These are phyloP conservation scores for Pseudonitzschia delicatissima DNA, from an alignment of 108 stramenopile species.

Conservation along the genomic window DNA sequence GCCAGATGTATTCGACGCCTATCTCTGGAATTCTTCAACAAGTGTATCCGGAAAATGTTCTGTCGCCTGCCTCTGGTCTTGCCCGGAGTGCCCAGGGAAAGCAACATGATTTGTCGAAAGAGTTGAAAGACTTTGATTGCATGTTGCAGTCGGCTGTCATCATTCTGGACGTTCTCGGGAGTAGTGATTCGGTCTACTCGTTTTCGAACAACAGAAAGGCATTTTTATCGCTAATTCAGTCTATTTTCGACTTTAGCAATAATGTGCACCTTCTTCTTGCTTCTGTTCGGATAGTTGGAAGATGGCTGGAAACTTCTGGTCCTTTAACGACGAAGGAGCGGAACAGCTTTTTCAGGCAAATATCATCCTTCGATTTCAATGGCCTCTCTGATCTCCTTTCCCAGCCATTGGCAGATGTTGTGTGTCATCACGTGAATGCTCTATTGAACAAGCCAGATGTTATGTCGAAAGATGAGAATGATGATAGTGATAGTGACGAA, in stretches of 20 bases:
- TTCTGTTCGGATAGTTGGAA: slow-evolving; percentile 53
- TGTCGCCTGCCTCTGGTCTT: slow-evolving; percentile 3
- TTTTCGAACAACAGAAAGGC: slow-evolving; percentile 55
- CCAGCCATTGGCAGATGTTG: slow-evolving; percentile 62
- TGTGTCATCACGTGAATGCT: slow-evolving; percentile 47
- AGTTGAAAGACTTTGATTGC: slow-evolving; percentile 27
- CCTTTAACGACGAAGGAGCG: slow-evolving; percentile 69
- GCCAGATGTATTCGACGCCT: slow-evolving; percentile 52
- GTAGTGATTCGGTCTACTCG: slow-evolving; percentile 35
- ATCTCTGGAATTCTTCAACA: slow-evolving; percentile 59
- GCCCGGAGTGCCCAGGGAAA: slow-evolving; percentile 11
- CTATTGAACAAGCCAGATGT: slow-evolving; percentile 3
- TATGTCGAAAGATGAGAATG: background rate
- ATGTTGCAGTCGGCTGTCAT: slow-evolving; percentile 19
- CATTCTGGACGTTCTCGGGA: slow-evolving; percentile 47
- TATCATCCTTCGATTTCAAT: slow-evolving; percentile 63
- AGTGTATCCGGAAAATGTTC: slow-evolving; percentile 16
- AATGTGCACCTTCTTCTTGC: slow-evolving; percentile 58
- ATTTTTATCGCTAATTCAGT: slow-evolving; percentile 49
- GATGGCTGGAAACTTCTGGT: slow-evolving; percentile 46
- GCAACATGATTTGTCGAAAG: slow-evolving; percentile 17
- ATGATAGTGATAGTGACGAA: slow-evolving; percentile 6
- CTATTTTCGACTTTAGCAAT: slow-evolving; percentile 66
- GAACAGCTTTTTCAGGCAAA: slow-evolving; percentile 51
- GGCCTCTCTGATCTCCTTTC: slow-evolving; percentile 56